Evolutionary conservation across 2,329 filamentous ascomycete species (phyloP), one percentile per base, ranked within the genome.

Genomic region (Triangularia setosa): DNA sequence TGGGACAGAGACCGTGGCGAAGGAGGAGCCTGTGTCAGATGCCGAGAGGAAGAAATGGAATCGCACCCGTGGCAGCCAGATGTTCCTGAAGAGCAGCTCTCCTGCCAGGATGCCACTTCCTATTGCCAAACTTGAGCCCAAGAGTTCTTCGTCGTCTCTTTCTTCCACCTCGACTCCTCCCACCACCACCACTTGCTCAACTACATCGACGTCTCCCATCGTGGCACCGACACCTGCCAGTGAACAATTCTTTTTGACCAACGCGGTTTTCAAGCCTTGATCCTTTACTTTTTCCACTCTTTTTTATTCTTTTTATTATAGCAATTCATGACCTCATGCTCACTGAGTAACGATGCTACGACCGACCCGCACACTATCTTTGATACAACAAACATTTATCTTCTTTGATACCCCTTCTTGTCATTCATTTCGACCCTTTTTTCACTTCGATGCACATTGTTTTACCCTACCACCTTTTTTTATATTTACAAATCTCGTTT

Each of bases 21-120:
- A 54, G 57, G 58, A 60, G 12, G 60, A 60, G 62, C 72, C 27
- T 71, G 73, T 65, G 28, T 63, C 68, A 8, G 76, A 78, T 4
- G 73, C 74, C 24, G 77, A 81, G 65, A 75, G 75, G 27, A 79
- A 71, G 55, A 75, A 79, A 55, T 70, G 83, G 21, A 79, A 84
- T 66, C 80, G 81, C 14, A 77, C 82, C 54, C 79, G 73, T 56
- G 40, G 40, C 40, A 87, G 84, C 74, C 80, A 83, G 57, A 83
- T 86, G 66, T 74, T 80, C 57, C 76, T 86, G 53, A 79, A 75
- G 33, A 78, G 79, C 27, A 78, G 78, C 25, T 68, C 72, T 18
- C 69, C 73, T 27, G 75, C 72, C 65, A 73, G 72, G 61, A 72
- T 72, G 25, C 73, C 75, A 23, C 69, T 72, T 27, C 71, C 73